phyloP scores from a whole-genome alignment of 495 filamentous ascomycete genomes.

The Filosporella fistucella region DNA sequence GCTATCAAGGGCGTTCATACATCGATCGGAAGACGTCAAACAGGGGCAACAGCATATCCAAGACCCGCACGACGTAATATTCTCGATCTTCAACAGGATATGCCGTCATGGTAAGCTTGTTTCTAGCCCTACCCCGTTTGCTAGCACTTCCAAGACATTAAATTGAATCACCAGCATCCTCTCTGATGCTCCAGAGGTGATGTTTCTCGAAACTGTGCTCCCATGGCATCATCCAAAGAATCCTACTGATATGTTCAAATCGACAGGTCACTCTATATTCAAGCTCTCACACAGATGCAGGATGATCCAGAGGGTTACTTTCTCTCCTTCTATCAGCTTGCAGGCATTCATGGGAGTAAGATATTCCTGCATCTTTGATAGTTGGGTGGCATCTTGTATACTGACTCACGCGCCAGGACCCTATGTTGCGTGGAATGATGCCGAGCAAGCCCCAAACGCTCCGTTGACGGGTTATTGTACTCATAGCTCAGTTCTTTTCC shows the following conservation, averaged over 20 bases:
- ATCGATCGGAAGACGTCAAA: background rate
- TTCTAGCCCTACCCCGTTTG: no score
- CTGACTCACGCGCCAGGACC: no score
- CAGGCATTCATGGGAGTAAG: slow-evolving; percentile 53
- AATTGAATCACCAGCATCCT: no score
- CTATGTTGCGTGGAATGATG: slow-evolving; percentile 42
- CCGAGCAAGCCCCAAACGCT: slow-evolving; percentile 22
- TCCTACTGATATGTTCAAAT: no score
- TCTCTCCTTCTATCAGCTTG: slow-evolving; percentile 41
- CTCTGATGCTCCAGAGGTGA: no score
- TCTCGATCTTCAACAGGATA: slow-evolving; percentile 20
- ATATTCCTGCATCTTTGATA: no score
- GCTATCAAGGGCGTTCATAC: slow-evolving; percentile 16
- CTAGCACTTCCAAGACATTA: no score
- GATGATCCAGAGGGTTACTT: slow-evolving; percentile 33
- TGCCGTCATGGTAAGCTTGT: slow-evolving; percentile 11
- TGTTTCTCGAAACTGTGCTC: no score
- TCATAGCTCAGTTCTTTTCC: slow-evolving; percentile 37
- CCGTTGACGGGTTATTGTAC: slow-evolving; percentile 40
- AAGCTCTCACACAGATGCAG: slow-evolving; percentile 36
- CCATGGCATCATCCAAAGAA: no score
- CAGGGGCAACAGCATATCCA: no score
- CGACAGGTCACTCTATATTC: slow-evolving; percentile 34
- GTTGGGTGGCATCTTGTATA: no score
- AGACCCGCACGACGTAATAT: slow-evolving; percentile 20